phyloP scores from a whole-genome alignment of 768 basidiomycete species.

The Boletus pseudopeckii region DNA sequence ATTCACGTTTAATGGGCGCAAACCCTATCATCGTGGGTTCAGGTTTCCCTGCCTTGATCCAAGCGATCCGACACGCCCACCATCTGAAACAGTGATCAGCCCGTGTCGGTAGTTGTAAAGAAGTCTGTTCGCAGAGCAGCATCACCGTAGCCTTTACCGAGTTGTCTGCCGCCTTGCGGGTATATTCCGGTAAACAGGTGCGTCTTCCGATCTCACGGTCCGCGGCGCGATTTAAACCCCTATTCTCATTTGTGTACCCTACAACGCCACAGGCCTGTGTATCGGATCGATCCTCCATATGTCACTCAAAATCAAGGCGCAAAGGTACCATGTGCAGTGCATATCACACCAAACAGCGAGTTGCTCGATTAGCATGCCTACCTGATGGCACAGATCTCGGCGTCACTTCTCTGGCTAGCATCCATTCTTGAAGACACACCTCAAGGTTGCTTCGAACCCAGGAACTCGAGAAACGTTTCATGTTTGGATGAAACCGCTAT shows the following conservation, averaged over 20 bases:
- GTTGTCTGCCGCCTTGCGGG: not conserved
- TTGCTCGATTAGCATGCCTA: not conserved
- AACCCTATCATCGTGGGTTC: conserved; percentile 2
- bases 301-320: not conserved
- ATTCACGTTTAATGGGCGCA: conserved; percentile 10
- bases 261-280: not conserved
- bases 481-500: conserved; percentile 27
- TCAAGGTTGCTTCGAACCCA: conserved; percentile 22
- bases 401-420: not conserved
- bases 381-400: not conserved
- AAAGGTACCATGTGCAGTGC: not conserved
- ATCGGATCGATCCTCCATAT: conserved; percentile 1
- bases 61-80: conserved; percentile 2
- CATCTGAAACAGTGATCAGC: not conserved
- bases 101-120: not conserved
- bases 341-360: not conserved
- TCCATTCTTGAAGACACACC: conserved; percentile 2
- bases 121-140: not conserved
- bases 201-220: not conserved
- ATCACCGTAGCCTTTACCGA: not conserved
- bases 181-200: not conserved
- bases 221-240: not conserved
- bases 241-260: conserved; percentile 2
- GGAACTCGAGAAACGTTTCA: conserved; percentile 17
- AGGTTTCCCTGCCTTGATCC: not conserved